Conservation (phyloP, 2,329 filamentous ascomycete species). For the Neofusicoccum sp. region DNA sequence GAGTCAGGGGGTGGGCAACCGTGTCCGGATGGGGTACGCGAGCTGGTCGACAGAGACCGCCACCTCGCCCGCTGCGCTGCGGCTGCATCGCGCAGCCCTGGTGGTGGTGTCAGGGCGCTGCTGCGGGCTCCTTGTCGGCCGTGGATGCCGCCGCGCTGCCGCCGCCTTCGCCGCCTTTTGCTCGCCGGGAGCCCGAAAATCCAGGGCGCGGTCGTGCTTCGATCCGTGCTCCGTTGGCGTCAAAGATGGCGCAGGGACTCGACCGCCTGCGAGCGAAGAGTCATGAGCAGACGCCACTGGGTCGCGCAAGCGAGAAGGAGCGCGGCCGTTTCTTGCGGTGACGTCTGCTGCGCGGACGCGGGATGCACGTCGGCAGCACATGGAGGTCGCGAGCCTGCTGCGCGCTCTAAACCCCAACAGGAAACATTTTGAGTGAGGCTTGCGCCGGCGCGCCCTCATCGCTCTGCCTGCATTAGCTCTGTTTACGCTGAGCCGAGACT, state of each 20-base stretch:
- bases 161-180: neutral
- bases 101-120: neutral
- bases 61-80: neutral
- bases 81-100: neutral
- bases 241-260: neutral
- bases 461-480: neutral
- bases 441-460: neutral
- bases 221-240: slow-evolving; percentile 6
- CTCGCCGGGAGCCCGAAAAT: neutral
- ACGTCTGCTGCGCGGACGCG: neutral
- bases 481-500: too few species aligned
- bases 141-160: slow-evolving; percentile 1
- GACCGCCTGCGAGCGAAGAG: too few species aligned
- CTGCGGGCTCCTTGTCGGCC: neutral
- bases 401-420: neutral
- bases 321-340: neutral
- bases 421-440: neutral
- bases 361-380: neutral
- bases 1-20: slow-evolving; percentile 16
- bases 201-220: slow-evolving; percentile 2
- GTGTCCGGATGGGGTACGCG: neutral
- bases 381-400: neutral
- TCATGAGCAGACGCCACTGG: too few species aligned
- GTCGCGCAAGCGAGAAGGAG: too few species aligned
- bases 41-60: too few species aligned